phyloP scores from a whole-genome alignment of 441 rosid species.

The Erysimum cheiri region DNA sequence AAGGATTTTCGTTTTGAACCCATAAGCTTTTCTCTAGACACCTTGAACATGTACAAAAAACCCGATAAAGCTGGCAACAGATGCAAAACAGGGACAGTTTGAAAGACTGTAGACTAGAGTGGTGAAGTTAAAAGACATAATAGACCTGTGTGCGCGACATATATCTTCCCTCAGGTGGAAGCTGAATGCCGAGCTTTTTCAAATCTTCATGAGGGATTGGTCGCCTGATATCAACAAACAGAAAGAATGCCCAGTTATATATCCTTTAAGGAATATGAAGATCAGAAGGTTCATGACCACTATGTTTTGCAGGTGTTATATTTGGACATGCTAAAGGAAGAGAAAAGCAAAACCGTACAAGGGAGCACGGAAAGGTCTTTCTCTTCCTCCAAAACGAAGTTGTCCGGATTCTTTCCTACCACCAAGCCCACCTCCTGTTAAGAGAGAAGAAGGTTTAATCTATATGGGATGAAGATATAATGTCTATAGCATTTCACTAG shows the following conservation, averaged over 20 bases:
- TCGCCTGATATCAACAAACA: constrained; percentile 52
- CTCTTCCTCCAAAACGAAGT: constrained; percentile 96
- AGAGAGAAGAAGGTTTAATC: constrained; percentile 13
- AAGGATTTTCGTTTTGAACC: neutral
- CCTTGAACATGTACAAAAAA: constrained; percentile 12
- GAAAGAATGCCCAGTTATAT: constrained; percentile 1
- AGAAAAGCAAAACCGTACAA: constrained; percentile 54
- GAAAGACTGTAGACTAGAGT: neutral
- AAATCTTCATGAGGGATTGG: constrained; percentile 80
- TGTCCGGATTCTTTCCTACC: constrained; percentile 95
- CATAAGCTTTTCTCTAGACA: neutral
- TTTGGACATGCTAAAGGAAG: neutral
- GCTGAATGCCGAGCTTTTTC: constrained; percentile 84
- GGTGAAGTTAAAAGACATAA: constrained; percentile 5
- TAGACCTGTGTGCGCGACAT: constrained; percentile 75
- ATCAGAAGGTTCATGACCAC: constrained; percentile 16
- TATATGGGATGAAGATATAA: constrained; percentile 1
- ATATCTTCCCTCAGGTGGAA: constrained; percentile 89
- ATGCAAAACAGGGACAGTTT: neutral
- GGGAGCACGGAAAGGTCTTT: constrained; percentile 96
- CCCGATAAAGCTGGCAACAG: neutral
- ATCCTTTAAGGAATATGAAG: neutral
- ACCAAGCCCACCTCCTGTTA: constrained; percentile 94
- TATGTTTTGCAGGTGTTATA: neutral
- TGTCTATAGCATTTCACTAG: neutral